Conservation (phyloP, 208 protist species). For the Acanthamoeba divionensis region DNA sequence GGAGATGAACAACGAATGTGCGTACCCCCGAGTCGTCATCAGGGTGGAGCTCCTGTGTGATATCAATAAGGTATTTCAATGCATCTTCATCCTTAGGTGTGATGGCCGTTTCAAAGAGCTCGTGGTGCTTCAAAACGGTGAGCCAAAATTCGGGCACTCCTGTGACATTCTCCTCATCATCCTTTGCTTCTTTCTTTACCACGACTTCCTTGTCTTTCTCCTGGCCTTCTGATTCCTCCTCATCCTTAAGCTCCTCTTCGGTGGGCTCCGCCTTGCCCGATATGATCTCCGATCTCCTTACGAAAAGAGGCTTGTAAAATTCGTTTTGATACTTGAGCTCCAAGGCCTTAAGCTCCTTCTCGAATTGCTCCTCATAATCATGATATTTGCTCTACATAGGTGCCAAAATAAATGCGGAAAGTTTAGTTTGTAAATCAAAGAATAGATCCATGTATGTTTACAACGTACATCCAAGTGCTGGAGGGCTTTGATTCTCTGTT, state of each 20-base stretch:
- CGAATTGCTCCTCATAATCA: constrained; percentile 13
- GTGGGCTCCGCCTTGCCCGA: constrained; percentile 26
- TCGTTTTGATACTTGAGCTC: constrained; percentile 40
- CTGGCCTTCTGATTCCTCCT: background rate
- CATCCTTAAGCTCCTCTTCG: constrained; percentile 22
- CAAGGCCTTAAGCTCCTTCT: constrained; percentile 7
- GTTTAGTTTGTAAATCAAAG: background rate
- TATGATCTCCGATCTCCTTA: constrained; percentile 24
- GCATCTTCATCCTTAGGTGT: constrained; percentile 37
- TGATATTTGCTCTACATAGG: background rate
- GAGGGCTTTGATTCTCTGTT: constrained; percentile 22
- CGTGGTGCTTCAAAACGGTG: constrained; percentile 45
- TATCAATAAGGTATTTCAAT: constrained; percentile 46
- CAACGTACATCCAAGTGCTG: constrained; percentile 11
- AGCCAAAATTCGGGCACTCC: constrained; percentile 69
- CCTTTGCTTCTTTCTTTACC: background rate
- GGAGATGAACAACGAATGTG: background rate
- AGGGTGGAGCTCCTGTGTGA: background rate
- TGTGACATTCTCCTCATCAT: background rate
- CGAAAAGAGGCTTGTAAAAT: background rate
- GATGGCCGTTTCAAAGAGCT: constrained; percentile 9
- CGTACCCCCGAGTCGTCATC: background rate
- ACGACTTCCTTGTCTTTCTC: background rate
- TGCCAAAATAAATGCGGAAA: background rate
- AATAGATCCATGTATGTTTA: background rate